Base-by-base conservation (phyloP, 2,329 filamentous ascomycete genomes). In the Grosmannia penicillata region DNA sequence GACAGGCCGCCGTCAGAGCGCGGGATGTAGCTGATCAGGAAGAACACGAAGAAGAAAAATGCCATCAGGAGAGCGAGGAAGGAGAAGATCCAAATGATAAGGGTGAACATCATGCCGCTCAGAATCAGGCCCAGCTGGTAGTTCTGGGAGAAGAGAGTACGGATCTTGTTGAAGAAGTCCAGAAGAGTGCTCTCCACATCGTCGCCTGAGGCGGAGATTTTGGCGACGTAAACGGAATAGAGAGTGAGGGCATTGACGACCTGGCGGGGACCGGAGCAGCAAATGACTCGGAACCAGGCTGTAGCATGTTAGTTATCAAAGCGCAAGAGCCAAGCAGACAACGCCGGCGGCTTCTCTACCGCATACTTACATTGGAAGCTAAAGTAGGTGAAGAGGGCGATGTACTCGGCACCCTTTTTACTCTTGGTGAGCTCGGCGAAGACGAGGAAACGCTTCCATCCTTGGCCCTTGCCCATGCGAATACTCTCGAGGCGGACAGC, bases 1-100 rank as follows among this genome's bases (percentile, higher is more conserved):
- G 75, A 75, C 23, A 98, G 67, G 8, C 82, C 78, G 6, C 85
- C 84, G 51, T 95, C 86, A 10, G 75, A 66, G 26, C 72, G 71
- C 2, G 87, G 86, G 44, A 98, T 89, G 59, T 89, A 91, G 57
- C 91, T 82, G 72, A 82, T 94, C 6, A 98, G 69, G 57, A 94
- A 98, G 50, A 84, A 73, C 27, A 94, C 58, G 58, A 93, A 96
- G 43, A 93, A 76, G 2, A 93, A 50, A 18, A 77, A 63, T 0
- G 83, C 85, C 9, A 82, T 53, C n/a, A 89, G 61, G 36, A 96
- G 66, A 31, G 72, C 77, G 2, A 96, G 54, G 6, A 82, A 72
- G 0, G 82, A 81, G 49, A 96, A 77, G 13, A 86, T 68, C 89
- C 89, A 96, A 48, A 96, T 75, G 39, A 95, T 56, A 18, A 94